A percentile compares a stretch with the other conserved stretches of the same genome.
phyloP scores from a whole-genome alignment of 2,329 filamentous ascomycete genomes.

The Cryphonectria nitschkei region DNA sequence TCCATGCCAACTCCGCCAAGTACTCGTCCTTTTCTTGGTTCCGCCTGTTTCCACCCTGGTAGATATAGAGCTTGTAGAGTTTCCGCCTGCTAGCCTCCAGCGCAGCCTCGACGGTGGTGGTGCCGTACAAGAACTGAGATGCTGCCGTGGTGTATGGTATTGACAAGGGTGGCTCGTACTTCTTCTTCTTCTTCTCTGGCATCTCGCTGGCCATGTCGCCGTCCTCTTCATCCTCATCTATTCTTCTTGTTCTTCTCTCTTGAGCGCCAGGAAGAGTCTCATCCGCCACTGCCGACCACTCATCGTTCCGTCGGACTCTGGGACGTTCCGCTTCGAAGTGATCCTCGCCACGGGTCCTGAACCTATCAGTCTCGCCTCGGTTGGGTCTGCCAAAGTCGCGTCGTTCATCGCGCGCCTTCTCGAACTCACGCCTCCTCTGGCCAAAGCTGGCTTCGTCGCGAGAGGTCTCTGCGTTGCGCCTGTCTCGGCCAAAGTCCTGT shows the following conservation, averaged over 20 bases:
- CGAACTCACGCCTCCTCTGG: slow-evolving; percentile 2
- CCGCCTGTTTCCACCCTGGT: slow-evolving; percentile 57
- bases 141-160: slow-evolving; percentile 75
- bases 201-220: slow-evolving; percentile 7
- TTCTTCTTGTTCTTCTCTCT: background rate
- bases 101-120: slow-evolving; percentile 78
- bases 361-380: background rate
- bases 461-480: background rate
- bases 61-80: slow-evolving; percentile 84
- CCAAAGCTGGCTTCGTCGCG: slow-evolving; percentile 1
- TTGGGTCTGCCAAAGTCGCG: background rate
- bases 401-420: background rate
- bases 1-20: slow-evolving; percentile 52
- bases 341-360: background rate
- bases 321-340: background rate
- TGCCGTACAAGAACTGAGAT: slow-evolving; percentile 90
- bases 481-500: background rate
- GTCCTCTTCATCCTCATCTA: background rate
- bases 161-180: slow-evolving; percentile 31
- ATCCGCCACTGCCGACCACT: background rate
- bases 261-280: slow-evolving; percentile 4
- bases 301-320: background rate
- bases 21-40: slow-evolving; percentile 47
- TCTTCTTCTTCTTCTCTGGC: slow-evolving; percentile 25
- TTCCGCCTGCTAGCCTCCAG: slow-evolving; percentile 68